Evolutionary conservation across 306 rosid species (phyloP).

Genomic region (Lagenaria siceraria): DNA sequence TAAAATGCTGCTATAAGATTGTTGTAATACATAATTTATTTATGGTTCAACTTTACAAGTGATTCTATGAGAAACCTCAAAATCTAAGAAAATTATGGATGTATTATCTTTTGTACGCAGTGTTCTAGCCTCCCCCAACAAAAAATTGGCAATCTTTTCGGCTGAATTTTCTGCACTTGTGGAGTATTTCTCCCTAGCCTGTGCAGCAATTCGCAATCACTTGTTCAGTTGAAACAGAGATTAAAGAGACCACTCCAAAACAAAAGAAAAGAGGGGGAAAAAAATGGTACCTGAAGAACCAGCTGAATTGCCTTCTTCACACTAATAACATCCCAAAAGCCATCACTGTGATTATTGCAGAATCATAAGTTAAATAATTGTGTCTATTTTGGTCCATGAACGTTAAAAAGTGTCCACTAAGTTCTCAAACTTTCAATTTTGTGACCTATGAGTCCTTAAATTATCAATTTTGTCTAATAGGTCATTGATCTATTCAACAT

Average conservation of each 20-base stretch:
- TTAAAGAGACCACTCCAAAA: neutral
- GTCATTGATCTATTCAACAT: too few relatives aligned
- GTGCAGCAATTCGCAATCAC: conserved; percentile 13
- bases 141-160: conserved; percentile 62
- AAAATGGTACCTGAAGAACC: conserved; percentile 50
- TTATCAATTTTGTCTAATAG: too few relatives aligned
- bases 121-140: conserved; percentile 86
- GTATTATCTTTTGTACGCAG: conserved; percentile 96
- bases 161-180: conserved; percentile 41
- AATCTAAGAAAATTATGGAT: conserved; percentile 82
- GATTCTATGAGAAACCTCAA: conserved; percentile 39
- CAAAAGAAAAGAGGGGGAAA: too few relatives aligned
- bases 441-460: too few relatives aligned
- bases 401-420: too few relatives aligned
- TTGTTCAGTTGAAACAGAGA: neutral
- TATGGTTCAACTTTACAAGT: conserved; percentile 73
- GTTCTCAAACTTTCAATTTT: too few relatives aligned
- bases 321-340: conserved; percentile 87
- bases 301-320: conserved; percentile 66
- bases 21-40: conserved; percentile 18
- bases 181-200: conserved; percentile 50
- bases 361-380: conserved; percentile 3
- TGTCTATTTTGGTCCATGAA: too few relatives aligned
- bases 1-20: conserved; percentile 14
- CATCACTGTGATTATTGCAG: conserved; percentile 54